A percentile compares a stretch with the other conserved stretches of the same genome.
Evolutionary conservation across 108 stramenopile genomes (phyloP).

Genomic region (Cylindrotheca fusiformis): DNA sequence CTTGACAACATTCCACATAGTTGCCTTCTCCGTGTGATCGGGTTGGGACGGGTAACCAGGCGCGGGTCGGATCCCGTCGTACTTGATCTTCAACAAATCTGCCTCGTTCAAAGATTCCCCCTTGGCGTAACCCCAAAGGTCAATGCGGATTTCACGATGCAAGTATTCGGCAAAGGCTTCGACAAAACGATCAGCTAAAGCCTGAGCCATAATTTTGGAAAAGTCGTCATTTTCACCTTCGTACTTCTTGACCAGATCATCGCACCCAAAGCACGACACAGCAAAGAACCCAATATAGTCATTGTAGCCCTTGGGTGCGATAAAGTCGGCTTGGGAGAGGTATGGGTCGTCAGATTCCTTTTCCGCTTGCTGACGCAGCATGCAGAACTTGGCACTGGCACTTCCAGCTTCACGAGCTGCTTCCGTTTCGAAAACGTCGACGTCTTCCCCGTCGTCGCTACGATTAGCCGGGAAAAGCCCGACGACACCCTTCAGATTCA

Average conservation of each 20-base stretch:
- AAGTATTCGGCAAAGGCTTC: conserved; percentile 99
- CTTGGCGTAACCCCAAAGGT: conserved; percentile 97
- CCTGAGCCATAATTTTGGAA: conserved; percentile 99
- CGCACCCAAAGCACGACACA: conserved; percentile 96
- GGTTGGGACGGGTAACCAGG: conserved; percentile 99
- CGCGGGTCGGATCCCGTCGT: conserved; percentile 99
- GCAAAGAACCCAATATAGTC: conserved; percentile 98
- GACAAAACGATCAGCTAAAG: conserved; percentile 96
- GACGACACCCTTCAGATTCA: conserved; percentile 91
- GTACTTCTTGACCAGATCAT: conserved; percentile 85
- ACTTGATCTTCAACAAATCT: conserved; percentile 98
- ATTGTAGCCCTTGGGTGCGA: conserved; percentile 94
- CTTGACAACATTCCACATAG: conserved; percentile 96
- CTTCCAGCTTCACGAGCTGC: conserved; percentile 70
- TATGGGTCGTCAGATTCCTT: conserved; percentile 96
- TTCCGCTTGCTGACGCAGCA: conserved; percentile 99
- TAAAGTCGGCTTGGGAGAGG: conserved; percentile 96
- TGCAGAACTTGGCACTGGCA: conserved; percentile 84
- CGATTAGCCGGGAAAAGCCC: conserved; percentile 96
- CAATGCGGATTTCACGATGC: conserved; percentile 92
- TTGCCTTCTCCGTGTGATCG: conserved; percentile 98
- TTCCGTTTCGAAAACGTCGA: conserved; percentile 89
- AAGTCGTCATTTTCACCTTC: conserved; percentile 97
- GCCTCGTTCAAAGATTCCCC: conserved; percentile 81
- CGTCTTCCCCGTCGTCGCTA: conserved; percentile 95